Evolutionary conservation across 2,329 filamentous ascomycete genomes (phyloP).

Genomic region (Ilyonectria sp.): DNA sequence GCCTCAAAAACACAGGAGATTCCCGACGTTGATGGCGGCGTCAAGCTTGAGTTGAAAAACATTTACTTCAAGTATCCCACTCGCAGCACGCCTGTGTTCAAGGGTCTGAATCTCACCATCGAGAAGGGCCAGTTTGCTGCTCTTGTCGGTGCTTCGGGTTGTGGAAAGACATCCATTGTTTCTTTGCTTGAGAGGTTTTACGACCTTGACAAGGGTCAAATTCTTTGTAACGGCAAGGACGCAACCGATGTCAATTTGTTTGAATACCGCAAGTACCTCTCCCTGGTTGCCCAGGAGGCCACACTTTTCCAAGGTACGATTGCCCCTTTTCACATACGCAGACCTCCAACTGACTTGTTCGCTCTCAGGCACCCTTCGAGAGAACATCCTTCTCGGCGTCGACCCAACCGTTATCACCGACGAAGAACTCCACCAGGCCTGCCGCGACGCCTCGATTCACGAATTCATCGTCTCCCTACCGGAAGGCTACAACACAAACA

Average conservation of each 20-base stretch:
- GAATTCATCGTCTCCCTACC: slow-evolving; percentile 80
- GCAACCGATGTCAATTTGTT: slow-evolving; percentile 72
- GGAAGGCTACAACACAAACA: slow-evolving; percentile 76
- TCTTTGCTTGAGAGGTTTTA: slow-evolving; percentile 79
- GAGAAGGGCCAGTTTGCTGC: slow-evolving; percentile 79
- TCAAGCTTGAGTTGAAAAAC: slow-evolving; percentile 70
- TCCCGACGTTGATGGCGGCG: slow-evolving; percentile 63
- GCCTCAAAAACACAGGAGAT: slow-evolving; percentile 54
- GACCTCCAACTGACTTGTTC: background rate
- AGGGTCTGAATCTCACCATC: slow-evolving; percentile 74
- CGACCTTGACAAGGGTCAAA: slow-evolving; percentile 73
- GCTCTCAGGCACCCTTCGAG: slow-evolving; percentile 70
- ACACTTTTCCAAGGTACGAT: slow-evolving; percentile 75
- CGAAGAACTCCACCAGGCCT: slow-evolving; percentile 66
- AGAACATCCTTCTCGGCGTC: slow-evolving; percentile 79
- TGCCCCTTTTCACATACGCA: background rate
- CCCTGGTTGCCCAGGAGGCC: slow-evolving; percentile 82
- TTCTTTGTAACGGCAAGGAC: slow-evolving; percentile 75
- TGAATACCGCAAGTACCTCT: slow-evolving; percentile 75
- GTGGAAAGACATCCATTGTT: slow-evolving; percentile 82
- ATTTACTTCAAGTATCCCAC: slow-evolving; percentile 74
- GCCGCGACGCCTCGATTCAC: slow-evolving; percentile 76
- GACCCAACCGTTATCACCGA: slow-evolving; percentile 66
- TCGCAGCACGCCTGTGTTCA: slow-evolving; percentile 70
- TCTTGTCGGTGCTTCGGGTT: slow-evolving; percentile 79